A percentile compares a stretch with the other conserved stretches of the same genome.
Evolutionary conservation across 2,329 filamentous ascomycete genomes (phyloP).

Genomic region (Chrysosporium queenslandicum): DNA sequence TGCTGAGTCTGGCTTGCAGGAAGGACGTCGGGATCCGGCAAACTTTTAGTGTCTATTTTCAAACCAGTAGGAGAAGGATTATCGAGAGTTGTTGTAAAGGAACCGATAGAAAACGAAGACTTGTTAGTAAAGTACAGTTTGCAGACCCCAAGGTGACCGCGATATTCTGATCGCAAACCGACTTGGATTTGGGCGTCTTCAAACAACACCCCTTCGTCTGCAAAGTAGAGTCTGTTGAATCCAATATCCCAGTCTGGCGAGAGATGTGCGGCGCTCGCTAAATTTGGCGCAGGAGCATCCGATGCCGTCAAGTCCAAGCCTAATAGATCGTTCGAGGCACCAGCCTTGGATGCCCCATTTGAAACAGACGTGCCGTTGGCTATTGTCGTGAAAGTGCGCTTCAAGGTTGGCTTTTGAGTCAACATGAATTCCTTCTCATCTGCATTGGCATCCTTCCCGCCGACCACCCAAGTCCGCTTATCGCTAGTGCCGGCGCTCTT

Average conservation of each 20-base stretch:
- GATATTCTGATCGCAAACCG: slow-evolving; percentile 85
- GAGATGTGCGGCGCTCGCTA: slow-evolving; percentile 83
- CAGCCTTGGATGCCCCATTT: slow-evolving; percentile 31
- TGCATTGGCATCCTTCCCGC: slow-evolving; percentile 84
- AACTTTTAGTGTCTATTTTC: slow-evolving; percentile 75
- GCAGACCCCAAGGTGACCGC: slow-evolving; percentile 86
- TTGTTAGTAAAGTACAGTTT: slow-evolving; percentile 97
- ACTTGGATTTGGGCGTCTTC: slow-evolving; percentile 92
- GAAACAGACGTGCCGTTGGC: slow-evolving; percentile 35
- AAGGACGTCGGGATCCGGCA: slow-evolving; percentile 71
- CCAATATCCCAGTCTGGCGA: slow-evolving; percentile 92
- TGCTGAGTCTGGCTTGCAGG: slow-evolving; percentile 75
- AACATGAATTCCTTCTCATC: slow-evolving; percentile 71
- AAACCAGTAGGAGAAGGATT: slow-evolving; percentile 55
- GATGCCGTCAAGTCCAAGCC: slow-evolving; percentile 66
- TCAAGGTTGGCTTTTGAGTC: slow-evolving; percentile 69
- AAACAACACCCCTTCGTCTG: slow-evolving; percentile 77
- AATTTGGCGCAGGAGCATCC: slow-evolving; percentile 59
- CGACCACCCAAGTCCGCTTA: slow-evolving; percentile 95
- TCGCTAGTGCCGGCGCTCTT: slow-evolving; percentile 89
- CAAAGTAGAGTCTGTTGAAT: slow-evolving; percentile 71
- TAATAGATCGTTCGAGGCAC: slow-evolving; percentile 57
- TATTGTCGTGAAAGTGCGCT: slow-evolving; percentile 65
- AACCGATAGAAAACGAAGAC: slow-evolving; percentile 70
- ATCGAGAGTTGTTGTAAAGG: slow-evolving; percentile 89